A percentile compares a stretch with the other conserved stretches of the same genome.
Conservation (phyloP, 768 basidiomycete genomes). For the Lentinula lateritia region DNA sequence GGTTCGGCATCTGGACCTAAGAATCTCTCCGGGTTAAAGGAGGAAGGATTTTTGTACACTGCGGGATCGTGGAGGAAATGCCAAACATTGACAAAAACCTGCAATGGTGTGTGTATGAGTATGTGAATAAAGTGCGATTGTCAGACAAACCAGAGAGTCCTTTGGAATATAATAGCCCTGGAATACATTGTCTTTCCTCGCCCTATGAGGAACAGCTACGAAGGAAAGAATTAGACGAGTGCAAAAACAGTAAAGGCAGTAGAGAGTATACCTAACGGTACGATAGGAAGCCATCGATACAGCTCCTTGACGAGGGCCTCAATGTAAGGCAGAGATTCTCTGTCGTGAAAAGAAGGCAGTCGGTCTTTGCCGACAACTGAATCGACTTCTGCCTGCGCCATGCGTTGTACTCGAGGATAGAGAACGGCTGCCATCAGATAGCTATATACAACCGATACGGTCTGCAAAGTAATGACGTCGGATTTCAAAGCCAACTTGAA, state of each 20-base stretch:
- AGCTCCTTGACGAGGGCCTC: slow-evolving; percentile 12
- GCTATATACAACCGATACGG: slow-evolving; percentile 11
- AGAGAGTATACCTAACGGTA: slow-evolving; percentile 13
- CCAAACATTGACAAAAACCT: slow-evolving; percentile 16
- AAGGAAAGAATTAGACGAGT: not conserved
- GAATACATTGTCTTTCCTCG: slow-evolving; percentile 3
- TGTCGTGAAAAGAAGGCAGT: slow-evolving; percentile 14
- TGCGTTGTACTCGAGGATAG: slow-evolving; percentile 11
- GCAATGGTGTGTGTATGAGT: not conserved
- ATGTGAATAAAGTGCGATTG: not conserved
- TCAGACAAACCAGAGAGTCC: slow-evolving; percentile 4
- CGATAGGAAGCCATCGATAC: slow-evolving; percentile 10
- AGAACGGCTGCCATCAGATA: slow-evolving; percentile 14
- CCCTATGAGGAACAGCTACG: slow-evolving; percentile 11
- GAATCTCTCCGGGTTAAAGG: slow-evolving; percentile 28
- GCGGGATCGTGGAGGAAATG: slow-evolving; percentile 16
- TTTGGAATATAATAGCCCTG: slow-evolving; percentile 7
- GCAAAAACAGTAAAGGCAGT: not conserved
- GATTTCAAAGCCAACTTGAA: no score
- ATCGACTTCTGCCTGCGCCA: slow-evolving; percentile 15
- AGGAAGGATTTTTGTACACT: slow-evolving; percentile 23
- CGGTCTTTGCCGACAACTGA: slow-evolving; percentile 11
- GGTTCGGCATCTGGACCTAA: slow-evolving; percentile 13
- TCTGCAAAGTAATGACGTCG: not conserved
- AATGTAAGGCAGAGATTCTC: slow-evolving; percentile 12